Evolutionary conservation across 495 filamentous ascomycete species (phyloP), one percentile per base, ranked within the genome.

Genomic region (Neurospora sp.): DNA sequence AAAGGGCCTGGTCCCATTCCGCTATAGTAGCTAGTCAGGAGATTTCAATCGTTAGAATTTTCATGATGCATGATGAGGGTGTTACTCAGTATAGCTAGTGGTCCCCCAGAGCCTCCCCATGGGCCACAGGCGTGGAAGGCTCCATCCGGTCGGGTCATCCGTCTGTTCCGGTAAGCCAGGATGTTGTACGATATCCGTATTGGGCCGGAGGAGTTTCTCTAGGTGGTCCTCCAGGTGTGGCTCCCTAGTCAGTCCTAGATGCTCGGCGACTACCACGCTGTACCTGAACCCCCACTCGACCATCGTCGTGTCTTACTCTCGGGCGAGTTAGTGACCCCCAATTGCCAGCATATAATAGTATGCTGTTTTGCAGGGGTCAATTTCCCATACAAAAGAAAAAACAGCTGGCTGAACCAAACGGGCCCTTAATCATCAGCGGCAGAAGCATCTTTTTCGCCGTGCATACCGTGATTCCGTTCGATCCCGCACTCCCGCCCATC

Each of bases 71-170:
- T 71, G 3, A 17, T 35, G 53, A 65, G 53, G 27, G 48, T 65
- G 40, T 68, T 68, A 42, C 45, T 20, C n/a, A 35, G 31, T 12
- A 22, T 48, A 70, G 22, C 37, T 31, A 40, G 27, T 40, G n/a
- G 35, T 48, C 70, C 16, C 42, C 41, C 75, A 44, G 70, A 71
- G 69, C 53, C 72, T 42, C 59, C 41, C 68, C 37, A 73, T 8
- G 61, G 37, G 14, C 71, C 35, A 53, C 61, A 16, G 72, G 71
- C 48, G 16, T 44, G 41, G 44, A 40, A 44, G 72, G 74, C 71
- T 70, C 74, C 72, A 70, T 72, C 75, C 75, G 73, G 70, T 70
- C 71, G 69, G 73, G 22, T 70, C 70, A 79, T 76, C 76, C 76
- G 77, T 59, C 73, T 75, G 75, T 72, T 76, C 77, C 77, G 74